These are phyloP conservation scores for Edaphochlamys debaryana DNA, from an alignment of 139 green algal genomes.

Conservation along the genomic window DNA sequence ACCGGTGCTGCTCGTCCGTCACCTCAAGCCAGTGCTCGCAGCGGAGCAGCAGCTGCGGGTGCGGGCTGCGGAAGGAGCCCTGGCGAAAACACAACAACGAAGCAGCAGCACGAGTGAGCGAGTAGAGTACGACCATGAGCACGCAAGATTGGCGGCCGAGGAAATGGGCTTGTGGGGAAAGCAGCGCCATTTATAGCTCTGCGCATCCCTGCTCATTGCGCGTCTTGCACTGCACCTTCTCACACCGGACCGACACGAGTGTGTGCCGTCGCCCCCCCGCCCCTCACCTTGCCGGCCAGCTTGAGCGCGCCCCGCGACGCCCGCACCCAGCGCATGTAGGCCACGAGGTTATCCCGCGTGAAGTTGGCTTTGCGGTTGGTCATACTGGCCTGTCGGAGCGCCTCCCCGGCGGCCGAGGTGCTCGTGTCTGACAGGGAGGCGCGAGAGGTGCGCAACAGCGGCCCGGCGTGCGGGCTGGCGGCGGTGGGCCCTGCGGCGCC, in stretches of 20 bases:
- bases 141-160: too few relatives aligned
- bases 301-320: slow-evolving; percentile 21
- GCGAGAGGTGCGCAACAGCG: background rate
- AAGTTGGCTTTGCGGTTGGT: slow-evolving; percentile 27
- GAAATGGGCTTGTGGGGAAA: too few relatives aligned
- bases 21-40: slow-evolving; percentile 77
- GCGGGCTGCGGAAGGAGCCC: background rate
- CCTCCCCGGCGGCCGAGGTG: slow-evolving; percentile 3
- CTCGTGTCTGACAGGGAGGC: slow-evolving; percentile 8
- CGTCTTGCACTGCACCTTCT: too few relatives aligned
- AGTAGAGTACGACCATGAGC: too few relatives aligned
- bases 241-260: too few relatives aligned
- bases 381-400: slow-evolving; percentile 9
- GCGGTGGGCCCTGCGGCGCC: background rate
- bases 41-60: slow-evolving; percentile 49
- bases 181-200: too few relatives aligned
- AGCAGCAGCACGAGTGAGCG: too few relatives aligned
- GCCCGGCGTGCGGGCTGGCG: too few relatives aligned
- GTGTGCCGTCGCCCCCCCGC: too few relatives aligned
- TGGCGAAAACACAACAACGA: too few relatives aligned
- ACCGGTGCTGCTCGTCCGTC: slow-evolving; percentile 71
- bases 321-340: slow-evolving; percentile 36
- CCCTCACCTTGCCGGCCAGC: slow-evolving; percentile 20
- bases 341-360: slow-evolving; percentile 15
- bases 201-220: too few relatives aligned